phyloP scores from a whole-genome alignment of 345 rosid genomes.

The Alliaria petiolata region DNA sequence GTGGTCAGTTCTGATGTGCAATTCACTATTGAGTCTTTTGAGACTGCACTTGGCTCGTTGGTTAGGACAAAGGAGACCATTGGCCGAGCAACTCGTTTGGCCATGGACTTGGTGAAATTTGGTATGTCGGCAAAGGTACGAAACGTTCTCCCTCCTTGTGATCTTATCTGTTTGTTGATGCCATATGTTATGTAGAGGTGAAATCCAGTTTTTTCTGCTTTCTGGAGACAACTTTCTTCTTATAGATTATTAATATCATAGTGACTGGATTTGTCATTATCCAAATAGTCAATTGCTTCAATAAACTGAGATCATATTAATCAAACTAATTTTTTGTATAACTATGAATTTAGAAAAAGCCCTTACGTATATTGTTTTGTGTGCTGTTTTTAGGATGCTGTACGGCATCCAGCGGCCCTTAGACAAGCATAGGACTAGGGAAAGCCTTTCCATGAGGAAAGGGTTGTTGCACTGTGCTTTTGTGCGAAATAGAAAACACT shows the following conservation, averaged over 20 bases:
- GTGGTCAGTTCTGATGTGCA: conserved; percentile 46
- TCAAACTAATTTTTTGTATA: neutral
- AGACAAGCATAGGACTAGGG: conserved; percentile 7
- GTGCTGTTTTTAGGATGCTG: conserved; percentile 1
- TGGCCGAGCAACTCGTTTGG: conserved; percentile 85
- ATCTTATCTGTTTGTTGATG: conserved; percentile 9
- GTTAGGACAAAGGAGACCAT: conserved; percentile 92
- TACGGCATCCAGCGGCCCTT: neutral
- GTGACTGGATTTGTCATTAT: neutral
- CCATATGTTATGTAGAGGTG: too few species aligned
- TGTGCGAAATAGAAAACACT: neutral
- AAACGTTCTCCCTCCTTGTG: conserved; percentile 13
- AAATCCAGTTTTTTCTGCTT: neutral
- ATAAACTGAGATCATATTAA: neutral
- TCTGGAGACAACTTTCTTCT: neutral
- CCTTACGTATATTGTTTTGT: conserved; percentile 2
- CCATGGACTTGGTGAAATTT: conserved; percentile 82
- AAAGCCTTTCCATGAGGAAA: too few species aligned
- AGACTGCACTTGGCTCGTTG: conserved; percentile 59
- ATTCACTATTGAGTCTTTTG: conserved; percentile 59
- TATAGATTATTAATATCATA: neutral
- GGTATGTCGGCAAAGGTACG: conserved; percentile 73
- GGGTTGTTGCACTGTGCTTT: conserved; percentile 8
- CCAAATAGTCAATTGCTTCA: neutral
- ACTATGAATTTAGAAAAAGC: neutral